phyloP scores from a whole-genome alignment of 495 filamentous ascomycete species.

The Delitschia confertaspora region DNA sequence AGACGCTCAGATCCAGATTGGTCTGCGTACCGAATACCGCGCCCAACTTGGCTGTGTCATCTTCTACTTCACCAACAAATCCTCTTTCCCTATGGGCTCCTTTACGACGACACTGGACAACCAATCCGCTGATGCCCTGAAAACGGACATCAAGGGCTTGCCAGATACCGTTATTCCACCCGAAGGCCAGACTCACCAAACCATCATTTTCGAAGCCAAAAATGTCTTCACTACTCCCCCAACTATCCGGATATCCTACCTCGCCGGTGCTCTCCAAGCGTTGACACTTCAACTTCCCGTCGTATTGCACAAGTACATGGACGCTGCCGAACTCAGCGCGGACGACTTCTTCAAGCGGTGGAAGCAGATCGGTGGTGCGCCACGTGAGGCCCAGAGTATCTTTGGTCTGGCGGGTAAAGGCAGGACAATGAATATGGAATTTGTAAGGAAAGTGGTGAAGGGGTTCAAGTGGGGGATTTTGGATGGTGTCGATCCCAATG shows the following conservation, averaged over 20 bases:
- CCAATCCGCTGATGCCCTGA: slow-evolving; percentile 56
- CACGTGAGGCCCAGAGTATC: slow-evolving; percentile 77
- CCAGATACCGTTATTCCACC: slow-evolving; percentile 75
- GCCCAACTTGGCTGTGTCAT: slow-evolving; percentile 90
- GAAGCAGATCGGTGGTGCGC: slow-evolving; percentile 89
- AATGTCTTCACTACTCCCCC: slow-evolving; percentile 74
- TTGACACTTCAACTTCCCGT: slow-evolving; percentile 87
- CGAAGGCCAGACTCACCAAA: slow-evolving; percentile 78
- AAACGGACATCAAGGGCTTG: slow-evolving; percentile 74
- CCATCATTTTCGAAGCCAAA: slow-evolving; percentile 84
- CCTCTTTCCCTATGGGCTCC: slow-evolving; percentile 67
- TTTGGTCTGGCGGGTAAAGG: slow-evolving; percentile 55
- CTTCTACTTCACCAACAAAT: slow-evolving; percentile 91
- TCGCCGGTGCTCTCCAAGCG: slow-evolving; percentile 88
- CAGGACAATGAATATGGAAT: slow-evolving; percentile 44
- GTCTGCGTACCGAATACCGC: slow-evolving; percentile 87
- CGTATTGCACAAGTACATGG: slow-evolving; percentile 90
- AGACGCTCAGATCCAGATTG: slow-evolving; percentile 88
- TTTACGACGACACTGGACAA: slow-evolving; percentile 94
- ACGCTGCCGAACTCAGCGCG: slow-evolving; percentile 65
- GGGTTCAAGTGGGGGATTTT: slow-evolving; percentile 85
- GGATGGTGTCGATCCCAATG: slow-evolving; percentile 77
- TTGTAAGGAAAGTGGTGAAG: slow-evolving; percentile 58
- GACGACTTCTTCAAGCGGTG: slow-evolving; percentile 99
- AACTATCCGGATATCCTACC: slow-evolving; percentile 86